These are phyloP conservation scores for Polysphondylium violaceum DNA, from an alignment of 78 protist genomes.

Conservation along the genomic window DNA sequence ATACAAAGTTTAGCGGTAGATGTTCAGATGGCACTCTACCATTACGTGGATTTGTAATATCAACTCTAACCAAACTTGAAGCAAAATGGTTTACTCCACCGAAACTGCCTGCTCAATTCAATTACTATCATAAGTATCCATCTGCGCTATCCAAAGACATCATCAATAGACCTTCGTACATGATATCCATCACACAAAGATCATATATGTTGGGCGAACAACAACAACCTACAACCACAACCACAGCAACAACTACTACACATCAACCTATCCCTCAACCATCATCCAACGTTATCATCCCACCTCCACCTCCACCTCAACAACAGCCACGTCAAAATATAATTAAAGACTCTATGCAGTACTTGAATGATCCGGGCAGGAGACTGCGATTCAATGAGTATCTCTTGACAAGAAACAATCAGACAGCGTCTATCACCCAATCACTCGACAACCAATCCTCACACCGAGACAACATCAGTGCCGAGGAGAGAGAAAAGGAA, in stretches of 20 bases:
- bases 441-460: conserved; percentile 17
- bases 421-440: not conserved
- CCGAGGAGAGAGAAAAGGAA: conserved; percentile 10
- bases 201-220: conserved; percentile 29
- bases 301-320: conserved; percentile 2
- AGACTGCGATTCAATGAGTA: conserved; percentile 26
- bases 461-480: not conserved
- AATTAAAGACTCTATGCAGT: conserved; percentile 29
- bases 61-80: conserved; percentile 12
- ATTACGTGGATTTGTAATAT: conserved; percentile 15
- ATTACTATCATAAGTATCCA: not conserved
- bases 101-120: conserved; percentile 13
- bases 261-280: not conserved
- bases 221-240: conserved; percentile 2
- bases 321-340: not conserved
- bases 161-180: not conserved
- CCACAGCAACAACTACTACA: conserved; percentile 21
- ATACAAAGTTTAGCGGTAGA: not conserved
- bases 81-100: conserved; percentile 63
- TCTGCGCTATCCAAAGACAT: conserved; percentile 4
- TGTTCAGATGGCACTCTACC: conserved; percentile 74
- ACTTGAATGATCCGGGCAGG: conserved; percentile 19
- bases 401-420: not conserved
- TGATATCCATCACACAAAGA: conserved; percentile 42
- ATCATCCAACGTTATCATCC: not conserved